Evolutionary conservation across 2,329 filamentous ascomycete species (phyloP).

Genomic region (Penicillium sp.): DNA sequence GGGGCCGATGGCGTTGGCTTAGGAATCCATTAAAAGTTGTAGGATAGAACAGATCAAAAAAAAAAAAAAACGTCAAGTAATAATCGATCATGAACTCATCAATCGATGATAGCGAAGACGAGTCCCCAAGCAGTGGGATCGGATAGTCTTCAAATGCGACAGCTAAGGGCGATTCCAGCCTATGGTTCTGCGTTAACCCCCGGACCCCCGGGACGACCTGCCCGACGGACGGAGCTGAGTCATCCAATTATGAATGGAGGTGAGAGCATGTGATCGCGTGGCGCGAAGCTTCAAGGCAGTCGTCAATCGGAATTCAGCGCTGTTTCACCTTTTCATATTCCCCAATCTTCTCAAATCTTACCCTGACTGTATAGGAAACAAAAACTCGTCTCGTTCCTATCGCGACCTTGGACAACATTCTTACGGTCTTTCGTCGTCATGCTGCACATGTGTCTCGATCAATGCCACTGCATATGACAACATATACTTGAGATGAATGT

Average conservation of each 20-base stretch:
- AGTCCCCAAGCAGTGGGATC: background rate
- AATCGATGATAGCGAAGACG: conserved; percentile 3
- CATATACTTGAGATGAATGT: conserved; percentile 20
- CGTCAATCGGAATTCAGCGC: background rate
- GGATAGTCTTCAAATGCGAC: conserved; percentile 2
- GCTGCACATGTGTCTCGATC: conserved; percentile 12
- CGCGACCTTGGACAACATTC: background rate
- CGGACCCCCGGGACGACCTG: background rate
- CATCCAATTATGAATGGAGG: background rate
- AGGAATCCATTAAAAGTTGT: conserved; percentile 19
- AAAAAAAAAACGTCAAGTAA: conserved; percentile 12
- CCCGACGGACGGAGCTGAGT: conserved; percentile 1
- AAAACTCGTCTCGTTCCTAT: background rate
- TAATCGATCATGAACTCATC: conserved; percentile 10
- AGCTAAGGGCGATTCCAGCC: background rate
- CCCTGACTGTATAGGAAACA: background rate
- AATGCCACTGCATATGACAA: conserved; percentile 12
- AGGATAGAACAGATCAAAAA: conserved; percentile 1
- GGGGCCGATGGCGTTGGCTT: conserved; percentile 7
- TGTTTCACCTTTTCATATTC: background rate
- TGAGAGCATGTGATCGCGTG: conserved; percentile 12
- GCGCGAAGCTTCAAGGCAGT: conserved; percentile 8
- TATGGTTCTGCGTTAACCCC: background rate
- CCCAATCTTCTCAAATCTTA: background rate
- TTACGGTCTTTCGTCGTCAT: conserved; percentile 9